Evolutionary conservation across 352 stramenopile genomes (phyloP).

Genomic region (Globisporangium paroecandrum): DNA sequence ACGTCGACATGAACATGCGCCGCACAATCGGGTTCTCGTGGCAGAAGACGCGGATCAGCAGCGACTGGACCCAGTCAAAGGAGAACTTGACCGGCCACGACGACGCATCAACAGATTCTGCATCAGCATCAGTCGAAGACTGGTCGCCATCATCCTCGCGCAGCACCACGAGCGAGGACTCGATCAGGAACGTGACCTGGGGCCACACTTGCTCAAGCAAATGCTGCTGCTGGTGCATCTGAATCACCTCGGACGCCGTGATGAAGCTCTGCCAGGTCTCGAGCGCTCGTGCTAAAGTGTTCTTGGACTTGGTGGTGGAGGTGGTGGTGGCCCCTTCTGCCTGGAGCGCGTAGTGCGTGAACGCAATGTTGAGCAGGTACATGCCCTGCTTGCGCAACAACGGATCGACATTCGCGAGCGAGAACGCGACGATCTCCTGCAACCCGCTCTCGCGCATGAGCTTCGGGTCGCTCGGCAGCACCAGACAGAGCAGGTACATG

Average conservation of each 20-base stretch:
- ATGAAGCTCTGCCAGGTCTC: constrained; percentile 68
- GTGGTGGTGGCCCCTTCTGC: background rate
- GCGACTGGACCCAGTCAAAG: constrained; percentile 75
- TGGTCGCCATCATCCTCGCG: background rate
- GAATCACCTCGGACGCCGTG: constrained; percentile 72
- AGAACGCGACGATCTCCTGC: constrained; percentile 49
- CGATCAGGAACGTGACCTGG: constrained; percentile 55
- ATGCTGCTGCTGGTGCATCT: constrained; percentile 82
- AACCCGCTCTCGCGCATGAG: constrained; percentile 35
- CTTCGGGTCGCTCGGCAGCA: constrained; percentile 44
- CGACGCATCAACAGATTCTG: background rate
- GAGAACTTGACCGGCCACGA: constrained; percentile 58
- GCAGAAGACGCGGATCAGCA: constrained; percentile 63
- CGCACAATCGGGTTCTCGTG: constrained; percentile 80
- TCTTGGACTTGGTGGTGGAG: constrained; percentile 9
- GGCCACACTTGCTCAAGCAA: constrained; percentile 83
- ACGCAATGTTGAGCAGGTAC: constrained; percentile 61
- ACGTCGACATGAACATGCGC: constrained; percentile 65
- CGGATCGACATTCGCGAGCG: constrained; percentile 47
- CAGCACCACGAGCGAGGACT: constrained; percentile 32
- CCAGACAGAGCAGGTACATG: constrained; percentile 57
- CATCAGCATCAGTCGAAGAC: no score
- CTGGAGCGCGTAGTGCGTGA: constrained; percentile 42
- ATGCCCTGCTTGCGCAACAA: constrained; percentile 69
- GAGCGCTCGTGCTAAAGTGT: background rate